phyloP scores from a whole-genome alignment of 2,329 filamentous ascomycete genomes.

The Colletotrichum incanum region DNA sequence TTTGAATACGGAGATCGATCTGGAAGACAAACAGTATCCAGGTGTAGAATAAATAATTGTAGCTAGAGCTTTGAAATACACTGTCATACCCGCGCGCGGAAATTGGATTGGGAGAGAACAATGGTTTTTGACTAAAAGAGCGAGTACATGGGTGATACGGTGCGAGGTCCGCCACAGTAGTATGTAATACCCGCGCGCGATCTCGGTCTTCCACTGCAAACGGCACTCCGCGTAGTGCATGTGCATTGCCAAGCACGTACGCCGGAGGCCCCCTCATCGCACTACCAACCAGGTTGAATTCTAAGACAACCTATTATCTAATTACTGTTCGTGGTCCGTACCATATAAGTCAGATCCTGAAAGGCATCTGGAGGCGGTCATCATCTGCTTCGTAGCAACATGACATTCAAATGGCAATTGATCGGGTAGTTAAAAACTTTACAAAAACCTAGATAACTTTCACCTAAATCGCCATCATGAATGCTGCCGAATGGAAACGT shows the following conservation, averaged over 20 bases:
- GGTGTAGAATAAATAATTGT: not conserved
- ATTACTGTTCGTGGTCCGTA: not conserved
- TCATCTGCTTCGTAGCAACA: too few relatives aligned
- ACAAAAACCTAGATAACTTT: not conserved
- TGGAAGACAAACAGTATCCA: not conserved
- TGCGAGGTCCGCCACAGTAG: not conserved
- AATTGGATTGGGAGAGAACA: not conserved
- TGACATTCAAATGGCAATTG: too few relatives aligned
- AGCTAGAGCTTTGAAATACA: not conserved
- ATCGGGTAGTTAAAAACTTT: not conserved
- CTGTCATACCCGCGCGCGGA: not conserved
- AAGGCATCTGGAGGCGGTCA: not conserved
- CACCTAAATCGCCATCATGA: not conserved
- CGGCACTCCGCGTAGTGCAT: not conserved
- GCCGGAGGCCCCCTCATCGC: too few relatives aligned
- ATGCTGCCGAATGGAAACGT: not conserved
- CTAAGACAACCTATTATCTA: not conserved
- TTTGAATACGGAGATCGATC: not conserved
- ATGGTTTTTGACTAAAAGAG: not conserved
- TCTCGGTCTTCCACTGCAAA: not conserved
- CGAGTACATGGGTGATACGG: not conserved
- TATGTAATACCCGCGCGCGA: constrained; percentile 12
- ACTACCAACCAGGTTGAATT: not conserved
- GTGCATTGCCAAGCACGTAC: not conserved
- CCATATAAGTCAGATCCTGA: not conserved